Evolutionary conservation across 352 stramenopile species (phyloP), one percentile per base, ranked within the genome.

Genomic region (Globisporangium nagaii): DNA sequence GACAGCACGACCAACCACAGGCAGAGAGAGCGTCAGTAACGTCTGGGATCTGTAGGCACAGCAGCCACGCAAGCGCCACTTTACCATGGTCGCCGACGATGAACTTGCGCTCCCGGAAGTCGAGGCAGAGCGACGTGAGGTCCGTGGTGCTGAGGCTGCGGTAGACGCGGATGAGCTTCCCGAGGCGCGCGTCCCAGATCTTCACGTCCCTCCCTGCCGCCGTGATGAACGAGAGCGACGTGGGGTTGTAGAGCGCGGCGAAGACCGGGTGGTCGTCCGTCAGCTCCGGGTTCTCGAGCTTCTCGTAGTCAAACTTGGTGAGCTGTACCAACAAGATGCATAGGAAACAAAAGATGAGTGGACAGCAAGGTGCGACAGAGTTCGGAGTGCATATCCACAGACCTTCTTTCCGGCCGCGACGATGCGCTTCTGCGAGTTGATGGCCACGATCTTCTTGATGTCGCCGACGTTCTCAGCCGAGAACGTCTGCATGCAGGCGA

Each of bases 401-500:
- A 73, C 68, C 67, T 86, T 83, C 59, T 93, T 90, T 34, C 82
- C 86, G 25, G 75, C 79, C 17, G 81, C 80, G 25, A 95, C 68
- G 45, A 96, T 76, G 3, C 71, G 69, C 53, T 96, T 94, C 49
- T 86, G 66, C 8, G 77, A 79, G 13, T 66, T 79, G 34, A 93
- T 54, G 13, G 75, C 78, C 4, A 81, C 70, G 52, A 95, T 92
- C 24, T 73, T 76, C 39, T 88, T 88, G 53, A 96, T 70, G 17
- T 86, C 71, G 17, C 68, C 63, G 59, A 84, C 76, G 46, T 68
- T 79, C 37, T 96, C 84, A 10, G 72, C 71, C 17, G 76, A 83
- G 62, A 96, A 95, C 3, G 82, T 95, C 60, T 96, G 87, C 68
- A 95, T 88, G 53, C 82, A 94, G 19, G 74, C 78, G 62, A 95